Conservation (phyloP, 768 basidiomycete genomes). For the Naganishia onofrii region DNA sequence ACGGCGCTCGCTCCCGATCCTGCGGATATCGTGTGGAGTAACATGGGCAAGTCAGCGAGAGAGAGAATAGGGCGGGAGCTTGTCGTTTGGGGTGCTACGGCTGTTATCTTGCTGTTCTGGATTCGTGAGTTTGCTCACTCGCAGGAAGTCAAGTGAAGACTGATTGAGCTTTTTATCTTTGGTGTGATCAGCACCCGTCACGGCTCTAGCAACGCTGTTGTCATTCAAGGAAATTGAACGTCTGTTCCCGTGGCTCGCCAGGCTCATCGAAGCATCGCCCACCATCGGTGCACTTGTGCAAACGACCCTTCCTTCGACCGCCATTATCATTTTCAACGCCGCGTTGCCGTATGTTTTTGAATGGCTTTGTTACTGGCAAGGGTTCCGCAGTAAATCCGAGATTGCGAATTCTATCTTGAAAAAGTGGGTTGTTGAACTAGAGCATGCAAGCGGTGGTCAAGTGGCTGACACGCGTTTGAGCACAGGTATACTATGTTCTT, state of each 20-base stretch:
- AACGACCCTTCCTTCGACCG: slow-evolving; percentile 87
- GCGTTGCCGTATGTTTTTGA: slow-evolving; percentile 83
- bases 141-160: neutral
- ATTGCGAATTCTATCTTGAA: slow-evolving; percentile 87
- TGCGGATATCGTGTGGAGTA: slow-evolving; percentile 91
- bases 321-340: slow-evolving; percentile 85
- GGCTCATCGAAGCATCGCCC: slow-evolving; percentile 66
- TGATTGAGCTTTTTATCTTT: neutral
- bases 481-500: slow-evolving; percentile 88
- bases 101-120: slow-evolving; percentile 84
- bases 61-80: slow-evolving; percentile 66
- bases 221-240: slow-evolving; percentile 93
- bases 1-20: slow-evolving; percentile 86
- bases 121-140: slow-evolving; percentile 50
- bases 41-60: slow-evolving; percentile 67
- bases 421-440: slow-evolving; percentile 61
- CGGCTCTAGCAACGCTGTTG: slow-evolving; percentile 77
- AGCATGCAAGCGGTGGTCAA: neutral
- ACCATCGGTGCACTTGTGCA: slow-evolving; percentile 83
- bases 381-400: slow-evolving; percentile 83
- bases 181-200: slow-evolving; percentile 82
- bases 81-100: slow-evolving; percentile 59
- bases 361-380: slow-evolving; percentile 84
- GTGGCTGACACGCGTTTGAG: neutral
- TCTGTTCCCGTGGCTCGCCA: slow-evolving; percentile 78